Base-by-base conservation (phyloP, 805 yeast species). In the Saturnispora saitoi region DNA sequence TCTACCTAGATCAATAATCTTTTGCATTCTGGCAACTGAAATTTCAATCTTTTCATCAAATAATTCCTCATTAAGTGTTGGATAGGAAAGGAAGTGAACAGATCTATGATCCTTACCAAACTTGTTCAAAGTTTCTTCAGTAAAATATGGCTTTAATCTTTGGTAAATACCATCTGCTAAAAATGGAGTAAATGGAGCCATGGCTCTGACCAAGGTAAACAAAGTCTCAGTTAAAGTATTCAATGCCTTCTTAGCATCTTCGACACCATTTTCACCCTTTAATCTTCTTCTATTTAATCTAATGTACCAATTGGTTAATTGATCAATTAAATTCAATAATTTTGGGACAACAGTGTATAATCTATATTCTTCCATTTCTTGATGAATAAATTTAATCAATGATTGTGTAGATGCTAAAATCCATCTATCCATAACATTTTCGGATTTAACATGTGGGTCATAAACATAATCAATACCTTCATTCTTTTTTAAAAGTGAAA, bases 101-200 rank as follows among this genome's bases (percentile, higher is more conserved):
- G 96, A 88, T 68, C 90, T 80, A 44, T 67, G 65, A 61, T 89
- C 95, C 54, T 71, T 67, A 53, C 74, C 66, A 53, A 65, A 78
- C 20, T 65, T 57, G 40, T 65, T 56, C 67, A 86, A 72, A 24
- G 77, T 77, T 37, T 76, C 81, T 15, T 73, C 76, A n/a, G 76
- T 67, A 68, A 83, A 83, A 57, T 70, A 79, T 42, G 70, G 71
- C 62, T 73, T 78, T 70, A 93, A 70, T 67, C 78, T 81, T 64
- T 79, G 83, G 71, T 90, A 93, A 58, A 93, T 86, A 61, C 78
- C 80, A 62, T 93, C 99, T 44, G 98, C 75, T 67, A 95, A 75
- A 76, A 83, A 95, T 56, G 99, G 99, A 47, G 98, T 90, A 72
- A 93, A 93, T 56, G 99, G 99, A 50, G 98, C 98, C 97, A 93